Percentiles rank a stretch among this genome's conserved stretches.
Evolutionary conservation across 768 basidiomycete species (phyloP).

Genomic region (Lactarius vividus): DNA sequence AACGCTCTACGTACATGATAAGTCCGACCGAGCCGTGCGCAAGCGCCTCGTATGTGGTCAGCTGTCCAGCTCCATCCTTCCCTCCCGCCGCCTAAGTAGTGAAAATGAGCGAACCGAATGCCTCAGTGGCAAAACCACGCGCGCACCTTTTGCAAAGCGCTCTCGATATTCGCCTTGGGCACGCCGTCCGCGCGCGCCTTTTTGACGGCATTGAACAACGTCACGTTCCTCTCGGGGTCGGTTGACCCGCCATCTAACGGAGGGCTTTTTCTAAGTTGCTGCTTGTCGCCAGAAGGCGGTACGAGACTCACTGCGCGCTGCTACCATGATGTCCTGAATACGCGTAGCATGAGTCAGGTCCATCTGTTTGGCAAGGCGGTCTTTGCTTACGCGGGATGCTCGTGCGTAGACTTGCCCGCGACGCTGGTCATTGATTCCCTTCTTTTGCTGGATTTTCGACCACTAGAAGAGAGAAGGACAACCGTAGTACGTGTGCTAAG

Average conservation of each 20-base stretch:
- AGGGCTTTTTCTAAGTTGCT: neutral
- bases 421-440: constrained; percentile 23
- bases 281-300: neutral
- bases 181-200: constrained; percentile 24
- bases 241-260: constrained; percentile 25
- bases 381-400: constrained; percentile 20
- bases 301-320: constrained; percentile 26
- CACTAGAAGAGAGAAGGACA: constrained; percentile 18
- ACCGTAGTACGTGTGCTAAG: neutral
- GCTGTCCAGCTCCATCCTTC: constrained; percentile 21
- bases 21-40: constrained; percentile 28
- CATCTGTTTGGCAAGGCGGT: too few species aligned
- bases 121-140: too few species aligned
- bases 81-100: constrained; percentile 16
- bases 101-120: neutral
- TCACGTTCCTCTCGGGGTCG: constrained; percentile 22
- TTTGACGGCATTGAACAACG: constrained; percentile 24
- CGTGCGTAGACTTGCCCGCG: constrained; percentile 23
- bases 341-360: neutral
- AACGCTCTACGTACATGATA: constrained; percentile 24
- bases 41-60: constrained; percentile 24
- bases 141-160: constrained; percentile 26
- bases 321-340: constrained; percentile 26
- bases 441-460: constrained; percentile 29
- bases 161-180: constrained; percentile 27